A percentile compares a stretch with the other conserved stretches of the same genome.
Conservation (phyloP, 306 rosid genomes). For the Malus sieversii region DNA sequence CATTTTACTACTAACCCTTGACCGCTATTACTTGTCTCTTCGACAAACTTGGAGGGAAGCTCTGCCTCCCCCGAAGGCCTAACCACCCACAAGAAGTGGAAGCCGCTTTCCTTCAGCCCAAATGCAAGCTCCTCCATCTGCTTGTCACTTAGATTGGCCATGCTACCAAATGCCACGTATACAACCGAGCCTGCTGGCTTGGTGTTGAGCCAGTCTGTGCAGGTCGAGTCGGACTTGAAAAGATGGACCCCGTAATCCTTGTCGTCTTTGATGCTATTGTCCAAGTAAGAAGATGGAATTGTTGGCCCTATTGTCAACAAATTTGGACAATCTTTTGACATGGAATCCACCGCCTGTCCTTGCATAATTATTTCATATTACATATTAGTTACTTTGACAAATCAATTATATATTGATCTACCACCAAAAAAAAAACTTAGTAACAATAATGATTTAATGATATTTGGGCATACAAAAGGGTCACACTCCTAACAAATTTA, state of each 20-base stretch:
- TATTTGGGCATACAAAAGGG: no score
- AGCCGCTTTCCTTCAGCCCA: constrained; percentile 26
- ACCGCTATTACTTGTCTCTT: not conserved
- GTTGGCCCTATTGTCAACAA: constrained; percentile 56
- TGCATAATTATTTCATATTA: no score
- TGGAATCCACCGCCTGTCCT: constrained; percentile 38
- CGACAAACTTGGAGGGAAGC: constrained; percentile 12
- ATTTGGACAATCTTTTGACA: constrained; percentile 39
- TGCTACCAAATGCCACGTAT: constrained; percentile 55
- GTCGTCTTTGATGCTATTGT: constrained; percentile 35
- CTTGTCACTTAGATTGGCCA: constrained; percentile 23
- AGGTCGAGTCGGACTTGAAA: constrained; percentile 16
- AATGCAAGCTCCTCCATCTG: constrained; percentile 48
- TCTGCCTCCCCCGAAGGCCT: constrained; percentile 23
- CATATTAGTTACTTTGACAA: no score
- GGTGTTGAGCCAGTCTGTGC: constrained; percentile 31
- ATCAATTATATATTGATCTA: no score
- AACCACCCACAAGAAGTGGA: constrained; percentile 52
- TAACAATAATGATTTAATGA: no score
- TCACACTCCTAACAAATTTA: no score
- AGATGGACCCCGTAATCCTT: constrained; percentile 36
- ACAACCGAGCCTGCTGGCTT: constrained; percentile 39
- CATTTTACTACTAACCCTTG: constrained; percentile 43
- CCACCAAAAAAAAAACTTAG: no score
- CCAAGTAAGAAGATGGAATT: constrained; percentile 41